Conservation (phyloP, 192 early-diverging fungal genomes). For the Podila minutissima region DNA sequence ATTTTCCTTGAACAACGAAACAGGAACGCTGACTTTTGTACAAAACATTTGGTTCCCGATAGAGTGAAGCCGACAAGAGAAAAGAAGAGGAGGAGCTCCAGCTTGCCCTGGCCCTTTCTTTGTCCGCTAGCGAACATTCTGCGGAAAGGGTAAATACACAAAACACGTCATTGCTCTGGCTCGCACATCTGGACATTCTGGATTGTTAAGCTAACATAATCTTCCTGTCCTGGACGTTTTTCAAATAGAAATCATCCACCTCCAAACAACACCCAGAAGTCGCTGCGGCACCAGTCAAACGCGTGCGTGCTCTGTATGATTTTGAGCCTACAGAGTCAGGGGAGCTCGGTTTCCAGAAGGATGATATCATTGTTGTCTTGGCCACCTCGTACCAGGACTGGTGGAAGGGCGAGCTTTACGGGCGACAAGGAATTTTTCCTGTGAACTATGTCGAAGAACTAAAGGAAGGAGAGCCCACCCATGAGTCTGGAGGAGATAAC, state of each 20-base stretch:
- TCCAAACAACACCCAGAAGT: conserved; percentile 32
- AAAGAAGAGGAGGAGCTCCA: conserved; percentile 97
- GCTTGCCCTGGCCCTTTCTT: conserved; percentile 89
- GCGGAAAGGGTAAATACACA: conserved; percentile 25
- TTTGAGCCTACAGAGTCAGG: conserved; percentile 90
- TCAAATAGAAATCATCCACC: conserved; percentile 19
- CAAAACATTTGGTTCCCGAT: not conserved
- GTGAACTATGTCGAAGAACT: conserved; percentile 94
- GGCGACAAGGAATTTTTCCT: conserved; percentile 95
- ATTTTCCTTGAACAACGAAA: not conserved
- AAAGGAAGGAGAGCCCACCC: conserved; percentile 64
- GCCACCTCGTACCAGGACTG: conserved; percentile 98
- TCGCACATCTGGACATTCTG: no score
- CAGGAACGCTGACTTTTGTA: not conserved
- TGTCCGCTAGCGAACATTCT: conserved; percentile 71
- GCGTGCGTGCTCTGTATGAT: conserved; percentile 94
- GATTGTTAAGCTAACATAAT: no score
- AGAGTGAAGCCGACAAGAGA: conserved; percentile 80
- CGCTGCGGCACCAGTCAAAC: conserved; percentile 65
- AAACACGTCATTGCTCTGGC: no score
- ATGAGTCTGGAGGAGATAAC: conserved; percentile 65
- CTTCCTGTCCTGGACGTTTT: no score
- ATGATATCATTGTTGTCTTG: conserved; percentile 90
- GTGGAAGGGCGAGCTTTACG: conserved; percentile 95
- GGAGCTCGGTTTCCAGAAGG: conserved; percentile 89